Conservation (phyloP, 352 stramenopile species). For the Pythium dissimile region DNA sequence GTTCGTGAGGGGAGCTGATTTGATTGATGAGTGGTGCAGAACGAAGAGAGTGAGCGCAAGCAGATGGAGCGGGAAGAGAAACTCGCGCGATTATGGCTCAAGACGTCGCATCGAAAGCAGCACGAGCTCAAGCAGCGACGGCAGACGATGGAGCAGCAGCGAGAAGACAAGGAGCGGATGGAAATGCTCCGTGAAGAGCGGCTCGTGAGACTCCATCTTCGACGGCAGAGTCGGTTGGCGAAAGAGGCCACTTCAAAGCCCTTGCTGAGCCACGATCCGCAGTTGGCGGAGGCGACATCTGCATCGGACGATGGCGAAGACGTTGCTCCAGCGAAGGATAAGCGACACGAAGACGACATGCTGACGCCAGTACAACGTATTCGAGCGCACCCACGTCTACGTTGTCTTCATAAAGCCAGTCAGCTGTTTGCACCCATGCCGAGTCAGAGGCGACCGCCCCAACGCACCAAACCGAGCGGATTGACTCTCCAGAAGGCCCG, state of each 20-base stretch:
- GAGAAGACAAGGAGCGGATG: slow-evolving; percentile 58
- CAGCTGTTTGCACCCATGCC: neutral
- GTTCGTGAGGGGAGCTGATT: neutral
- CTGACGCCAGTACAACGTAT: neutral
- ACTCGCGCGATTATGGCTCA: slow-evolving; percentile 42
- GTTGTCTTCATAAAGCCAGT: neutral
- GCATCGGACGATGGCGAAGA: neutral
- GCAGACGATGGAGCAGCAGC: slow-evolving; percentile 47
- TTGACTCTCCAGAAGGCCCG: slow-evolving; percentile 10
- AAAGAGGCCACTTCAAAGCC: neutral
- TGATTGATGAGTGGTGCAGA: slow-evolving; percentile 27
- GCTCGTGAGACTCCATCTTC: slow-evolving; percentile 42
- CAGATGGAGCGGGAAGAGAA: slow-evolving; percentile 79
- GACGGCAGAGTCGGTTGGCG: slow-evolving; percentile 26
- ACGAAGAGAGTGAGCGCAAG: slow-evolving; percentile 48
- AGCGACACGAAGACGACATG: neutral
- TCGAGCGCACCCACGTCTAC: too few relatives aligned
- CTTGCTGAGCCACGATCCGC: too few relatives aligned
- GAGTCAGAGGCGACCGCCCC: slow-evolving; percentile 3
- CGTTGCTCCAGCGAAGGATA: neutral
- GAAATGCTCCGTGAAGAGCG: slow-evolving; percentile 74
- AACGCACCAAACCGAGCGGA: slow-evolving; percentile 1
- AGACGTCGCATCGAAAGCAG: slow-evolving; percentile 48
- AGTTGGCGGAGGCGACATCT: neutral
- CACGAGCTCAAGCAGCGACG: slow-evolving; percentile 36